Conservation (phyloP, 2,329 filamentous ascomycete genomes). For the Alternaria infectoria region DNA sequence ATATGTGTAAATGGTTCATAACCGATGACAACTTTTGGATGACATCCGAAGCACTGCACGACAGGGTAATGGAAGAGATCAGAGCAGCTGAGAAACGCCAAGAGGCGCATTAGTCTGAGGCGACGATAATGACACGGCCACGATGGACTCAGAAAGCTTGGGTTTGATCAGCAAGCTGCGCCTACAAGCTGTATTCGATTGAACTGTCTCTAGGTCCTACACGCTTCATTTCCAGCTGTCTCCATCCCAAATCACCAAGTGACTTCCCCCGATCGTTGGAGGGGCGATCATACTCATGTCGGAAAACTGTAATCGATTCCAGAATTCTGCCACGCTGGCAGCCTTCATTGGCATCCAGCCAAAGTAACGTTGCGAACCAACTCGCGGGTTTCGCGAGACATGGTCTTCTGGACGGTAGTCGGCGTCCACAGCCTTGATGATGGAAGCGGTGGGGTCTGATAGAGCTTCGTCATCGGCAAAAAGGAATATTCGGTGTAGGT, state of each 20-base stretch:
- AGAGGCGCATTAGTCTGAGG: not conserved
- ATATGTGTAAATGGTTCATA: not conserved
- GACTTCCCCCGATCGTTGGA: slow-evolving; percentile 8
- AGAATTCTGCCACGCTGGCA: slow-evolving; percentile 2
- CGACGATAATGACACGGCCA: not conserved
- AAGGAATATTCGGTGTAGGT: slow-evolving; percentile 10
- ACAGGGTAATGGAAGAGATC: not conserved
- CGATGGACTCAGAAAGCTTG: not conserved
- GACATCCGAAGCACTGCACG: not conserved
- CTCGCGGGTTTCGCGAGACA: slow-evolving; percentile 1
- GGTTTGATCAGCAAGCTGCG: not conserved
- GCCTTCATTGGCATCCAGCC: slow-evolving; percentile 12
- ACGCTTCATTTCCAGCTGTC: not conserved
- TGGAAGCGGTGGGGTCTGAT: not conserved
- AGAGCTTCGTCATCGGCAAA: slow-evolving; percentile 15
- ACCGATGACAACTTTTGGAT: not conserved
- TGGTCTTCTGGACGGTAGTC: slow-evolving; percentile 14
- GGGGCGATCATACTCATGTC: slow-evolving; percentile 1
- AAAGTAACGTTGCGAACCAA: slow-evolving; percentile 12
- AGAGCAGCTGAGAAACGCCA: not conserved
- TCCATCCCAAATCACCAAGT: slow-evolving; percentile 6
- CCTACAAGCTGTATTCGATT: not conserved
- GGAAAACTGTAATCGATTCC: not conserved
- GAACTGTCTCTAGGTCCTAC: not conserved
- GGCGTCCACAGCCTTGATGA: slow-evolving; percentile 13